phyloP scores from a whole-genome alignment of 176 grass and related monocot genomes.

The bread wheat (Triticum aestivum) region IWGSC_CS_RefSeq_v2.1 NC_057804.1:21689983-21690482 shows the following conservation, averaged over 20 bases:
- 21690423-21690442: not conserved
- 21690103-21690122: not conserved
- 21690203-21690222: not conserved
- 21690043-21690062: not conserved
- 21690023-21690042: not conserved
- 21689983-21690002: too few relatives aligned
- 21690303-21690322: not conserved
- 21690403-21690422: not conserved
- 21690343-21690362: not conserved
- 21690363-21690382: not conserved
- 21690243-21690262: not conserved
- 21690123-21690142: not conserved
- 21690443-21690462: not conserved
- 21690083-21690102: not conserved
- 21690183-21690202: not conserved
- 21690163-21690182: not conserved
- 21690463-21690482: not conserved
- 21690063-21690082: not conserved
- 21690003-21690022: too few relatives aligned
- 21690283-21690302: not conserved
- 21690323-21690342: not conserved
- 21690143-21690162: not conserved
- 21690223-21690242: not conserved
- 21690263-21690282: not conserved
- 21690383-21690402: conserved; percentile 9